Conservation (phyloP, 305 asterid genomes). For the Solanum chacoense region DNA sequence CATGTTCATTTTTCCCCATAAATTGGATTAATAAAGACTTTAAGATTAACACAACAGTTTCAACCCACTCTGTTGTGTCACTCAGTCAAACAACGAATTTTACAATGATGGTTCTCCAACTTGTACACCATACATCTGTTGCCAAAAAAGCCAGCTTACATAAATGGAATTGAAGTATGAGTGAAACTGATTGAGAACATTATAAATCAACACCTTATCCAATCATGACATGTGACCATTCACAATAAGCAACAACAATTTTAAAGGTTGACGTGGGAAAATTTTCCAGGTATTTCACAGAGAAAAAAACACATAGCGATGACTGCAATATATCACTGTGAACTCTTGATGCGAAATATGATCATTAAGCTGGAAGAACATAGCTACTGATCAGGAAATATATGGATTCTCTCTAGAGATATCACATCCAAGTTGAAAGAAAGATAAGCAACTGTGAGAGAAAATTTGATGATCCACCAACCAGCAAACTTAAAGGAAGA, state of each 20-base stretch:
- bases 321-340: neutral
- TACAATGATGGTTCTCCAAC: neutral
- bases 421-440: neutral
- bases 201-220: neutral
- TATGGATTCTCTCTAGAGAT: neutral
- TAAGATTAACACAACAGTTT: neutral
- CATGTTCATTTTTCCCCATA: constrained; percentile 31
- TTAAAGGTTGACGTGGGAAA: neutral
- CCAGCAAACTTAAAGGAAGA: neutral
- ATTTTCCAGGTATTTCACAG: neutral
- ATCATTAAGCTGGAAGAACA: neutral
- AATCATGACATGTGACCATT: neutral
- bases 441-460: neutral
- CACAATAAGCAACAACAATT: neutral
- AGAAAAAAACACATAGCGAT: neutral
- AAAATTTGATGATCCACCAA: neutral
- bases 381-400: neutral
- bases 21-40: constrained; percentile 4
- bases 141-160: neutral
- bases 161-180: neutral
- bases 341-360: neutral
- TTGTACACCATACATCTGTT: neutral
- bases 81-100: neutral
- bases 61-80: neutral
- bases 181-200: neutral